Percentiles rank a stretch among this genome's conserved stretches.
Evolutionary conservation across 2,329 filamentous ascomycete genomes (phyloP).

Genomic region (Hymenoscyphus scutula): DNA sequence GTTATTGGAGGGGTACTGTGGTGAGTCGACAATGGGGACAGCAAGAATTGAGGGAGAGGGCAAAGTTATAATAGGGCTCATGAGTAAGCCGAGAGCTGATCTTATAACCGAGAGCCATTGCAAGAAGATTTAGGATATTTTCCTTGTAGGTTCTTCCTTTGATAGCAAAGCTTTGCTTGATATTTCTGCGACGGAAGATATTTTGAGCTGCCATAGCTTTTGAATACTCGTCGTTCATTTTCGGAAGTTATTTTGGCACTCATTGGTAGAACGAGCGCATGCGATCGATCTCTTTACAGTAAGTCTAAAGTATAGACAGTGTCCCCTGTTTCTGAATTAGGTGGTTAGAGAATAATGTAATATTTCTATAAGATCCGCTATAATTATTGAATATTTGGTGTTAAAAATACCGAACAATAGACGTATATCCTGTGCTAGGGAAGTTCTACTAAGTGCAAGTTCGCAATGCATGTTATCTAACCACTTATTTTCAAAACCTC

Average conservation of each 20-base stretch:
- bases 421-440: no score
- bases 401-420: no score
- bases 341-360: not conserved
- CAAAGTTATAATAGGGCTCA: conserved; percentile 47
- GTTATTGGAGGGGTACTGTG: conserved; percentile 67
- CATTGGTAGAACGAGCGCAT: not conserved
- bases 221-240: not conserved
- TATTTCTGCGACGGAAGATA: not conserved
- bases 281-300: not conserved
- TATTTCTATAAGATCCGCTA: not conserved
- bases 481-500: no score
- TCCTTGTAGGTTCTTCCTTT: not conserved
- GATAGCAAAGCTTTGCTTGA: not conserved
- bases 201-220: not conserved
- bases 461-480: no score
- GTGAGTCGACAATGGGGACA: conserved; percentile 70
- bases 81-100: not conserved
- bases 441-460: no score
- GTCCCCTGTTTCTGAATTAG: not conserved
- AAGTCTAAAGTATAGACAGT: not conserved
- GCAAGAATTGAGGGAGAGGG: conserved; percentile 56
- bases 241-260: not conserved
- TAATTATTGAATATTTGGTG: not conserved
- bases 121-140: not conserved
- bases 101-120: not conserved